Conservation (phyloP, 441 rosid species). For the Isatis lusitanica region DNA sequence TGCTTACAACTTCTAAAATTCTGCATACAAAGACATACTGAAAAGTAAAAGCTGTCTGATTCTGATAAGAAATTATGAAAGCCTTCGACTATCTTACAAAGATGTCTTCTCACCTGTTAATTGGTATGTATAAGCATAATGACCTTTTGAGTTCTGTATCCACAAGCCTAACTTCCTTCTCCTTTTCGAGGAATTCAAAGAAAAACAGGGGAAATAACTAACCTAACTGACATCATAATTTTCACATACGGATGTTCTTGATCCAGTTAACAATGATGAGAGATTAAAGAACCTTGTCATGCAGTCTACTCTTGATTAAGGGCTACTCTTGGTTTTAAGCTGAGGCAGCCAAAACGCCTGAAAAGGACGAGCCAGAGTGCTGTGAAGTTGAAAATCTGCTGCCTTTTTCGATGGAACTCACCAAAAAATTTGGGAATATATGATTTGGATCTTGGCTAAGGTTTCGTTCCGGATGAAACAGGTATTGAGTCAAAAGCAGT, state of each 20-base stretch:
- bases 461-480: constrained; percentile 37
- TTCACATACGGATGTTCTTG: constrained; percentile 28
- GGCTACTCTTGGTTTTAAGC: constrained; percentile 12
- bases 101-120: constrained; percentile 19
- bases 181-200: constrained; percentile 12
- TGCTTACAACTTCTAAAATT: background rate
- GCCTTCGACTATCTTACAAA: constrained; percentile 23
- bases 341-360: constrained; percentile 19
- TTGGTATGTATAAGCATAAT: constrained; percentile 27
- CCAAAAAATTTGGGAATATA: constrained; percentile 4
- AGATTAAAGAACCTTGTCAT: constrained; percentile 18
- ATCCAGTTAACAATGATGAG: constrained; percentile 19
- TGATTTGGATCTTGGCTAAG: constrained; percentile 13
- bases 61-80: constrained; percentile 2
- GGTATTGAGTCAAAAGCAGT: constrained; percentile 52
- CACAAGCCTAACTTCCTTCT: constrained; percentile 19
- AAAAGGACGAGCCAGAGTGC: background rate
- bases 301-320: constrained; percentile 7
- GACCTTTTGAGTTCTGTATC: constrained; percentile 26
- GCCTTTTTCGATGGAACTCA: constrained; percentile 13
- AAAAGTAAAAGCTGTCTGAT: background rate
- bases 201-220: background rate
- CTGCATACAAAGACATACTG: constrained; percentile 4
- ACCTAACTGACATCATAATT: constrained; percentile 18
- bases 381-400: constrained; percentile 22